phyloP scores from a whole-genome alignment of 805 yeast species.

The Zygoascus flipseniorum region DNA sequence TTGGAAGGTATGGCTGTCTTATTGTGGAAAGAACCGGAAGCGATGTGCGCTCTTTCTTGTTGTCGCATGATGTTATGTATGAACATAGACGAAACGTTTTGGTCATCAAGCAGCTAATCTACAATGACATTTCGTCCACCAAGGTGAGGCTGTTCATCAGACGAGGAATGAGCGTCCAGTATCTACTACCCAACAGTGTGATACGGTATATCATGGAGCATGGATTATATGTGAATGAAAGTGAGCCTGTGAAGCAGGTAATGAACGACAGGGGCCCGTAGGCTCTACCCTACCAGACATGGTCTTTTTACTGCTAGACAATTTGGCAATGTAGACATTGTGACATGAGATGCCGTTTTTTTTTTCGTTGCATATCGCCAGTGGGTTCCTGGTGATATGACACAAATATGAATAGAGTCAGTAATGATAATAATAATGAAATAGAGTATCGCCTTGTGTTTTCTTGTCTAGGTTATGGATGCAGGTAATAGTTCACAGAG shows the following conservation, averaged over 20 bases:
- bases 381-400: no score
- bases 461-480: not conserved
- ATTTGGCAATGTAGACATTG: no score
- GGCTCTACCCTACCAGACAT: no score
- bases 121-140: conserved; percentile 92
- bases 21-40: conserved; percentile 96
- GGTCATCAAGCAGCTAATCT: conserved; percentile 91
- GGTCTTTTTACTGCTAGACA: no score
- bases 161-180: conserved; percentile 95
- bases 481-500: conserved; percentile 7
- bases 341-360: no score
- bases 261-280: conserved; percentile 19
- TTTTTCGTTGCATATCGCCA: no score
- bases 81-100: conserved; percentile 88
- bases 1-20: conserved; percentile 92
- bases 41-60: conserved; percentile 85
- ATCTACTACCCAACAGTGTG: conserved; percentile 85
- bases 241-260: conserved; percentile 93
- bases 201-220: conserved; percentile 93
- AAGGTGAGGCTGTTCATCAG: conserved; percentile 87
- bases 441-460: not conserved
- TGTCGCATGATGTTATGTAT: conserved; percentile 95
- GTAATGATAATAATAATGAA: not conserved
- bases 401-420: no score
- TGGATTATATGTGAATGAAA: conserved; percentile 70